A percentile compares a stretch with the other conserved stretches of the same genome.
phyloP scores from a whole-genome alignment of 1,139 yeast species.

The Lodderomyces pseudojiufengensis region DNA sequence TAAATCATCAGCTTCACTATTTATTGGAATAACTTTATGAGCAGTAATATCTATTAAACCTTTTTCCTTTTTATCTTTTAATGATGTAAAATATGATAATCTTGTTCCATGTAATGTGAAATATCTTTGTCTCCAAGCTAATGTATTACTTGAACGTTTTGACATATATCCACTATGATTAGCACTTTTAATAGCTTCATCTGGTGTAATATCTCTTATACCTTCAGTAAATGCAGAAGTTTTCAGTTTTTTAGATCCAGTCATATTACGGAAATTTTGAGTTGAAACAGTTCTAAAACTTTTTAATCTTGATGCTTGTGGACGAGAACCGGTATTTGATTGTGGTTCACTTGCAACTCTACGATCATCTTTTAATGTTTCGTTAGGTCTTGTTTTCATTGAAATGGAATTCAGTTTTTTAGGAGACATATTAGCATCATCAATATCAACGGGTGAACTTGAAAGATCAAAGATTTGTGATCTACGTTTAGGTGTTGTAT shows the following conservation, averaged over 20 bases:
- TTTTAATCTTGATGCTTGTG: constrained; percentile 30
- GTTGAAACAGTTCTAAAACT: constrained; percentile 43
- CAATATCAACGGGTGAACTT: constrained; percentile 25
- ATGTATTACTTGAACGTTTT: constrained; percentile 74
- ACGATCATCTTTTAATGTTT: constrained; percentile 25
- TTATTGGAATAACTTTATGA: constrained; percentile 72
- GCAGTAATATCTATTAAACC: constrained; percentile 96
- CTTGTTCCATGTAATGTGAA: constrained; percentile 92
- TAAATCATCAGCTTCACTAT: constrained; percentile 51
- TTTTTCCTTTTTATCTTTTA: constrained; percentile 77
- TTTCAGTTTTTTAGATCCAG: constrained; percentile 51
- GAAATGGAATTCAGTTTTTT: constrained; percentile 31
- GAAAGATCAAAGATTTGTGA: constrained; percentile 10
- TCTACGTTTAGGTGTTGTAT: constrained; percentile 1
- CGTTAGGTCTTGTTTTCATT: constrained; percentile 11
- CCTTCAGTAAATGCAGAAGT: constrained; percentile 97
- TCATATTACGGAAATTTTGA: constrained; percentile 40
- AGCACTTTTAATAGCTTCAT: constrained; percentile 73
- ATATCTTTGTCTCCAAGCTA: constrained; percentile 91
- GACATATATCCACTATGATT: constrained; percentile 93
- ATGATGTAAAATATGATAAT: constrained; percentile 78
- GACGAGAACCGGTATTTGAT: constrained; percentile 6
- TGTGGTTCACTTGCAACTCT: constrained; percentile 30
- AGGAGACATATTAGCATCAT: constrained; percentile 34
- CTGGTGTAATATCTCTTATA: constrained; percentile 69